Evolutionary conservation across 108 stramenopile genomes (phyloP).

Genomic region (Pseudonitzschia multiseries): DNA sequence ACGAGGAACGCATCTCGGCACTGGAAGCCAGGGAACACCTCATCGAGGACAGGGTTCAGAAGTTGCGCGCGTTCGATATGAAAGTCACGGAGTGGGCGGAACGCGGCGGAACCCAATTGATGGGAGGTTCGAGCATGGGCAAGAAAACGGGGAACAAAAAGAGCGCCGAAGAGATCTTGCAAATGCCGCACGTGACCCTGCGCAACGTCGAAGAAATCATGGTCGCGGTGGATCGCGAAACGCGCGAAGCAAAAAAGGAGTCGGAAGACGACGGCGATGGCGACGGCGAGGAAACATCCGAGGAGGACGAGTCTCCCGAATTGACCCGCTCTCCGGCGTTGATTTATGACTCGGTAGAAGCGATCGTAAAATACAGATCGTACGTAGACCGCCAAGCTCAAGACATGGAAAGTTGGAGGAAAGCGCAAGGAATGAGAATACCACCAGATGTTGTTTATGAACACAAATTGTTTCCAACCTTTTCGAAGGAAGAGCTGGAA

Average conservation of each 20-base stretch:
- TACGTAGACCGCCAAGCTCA: conserved; percentile 86
- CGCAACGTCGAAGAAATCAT: conserved; percentile 81
- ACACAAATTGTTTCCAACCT: conserved; percentile 73
- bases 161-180: conserved; percentile 85
- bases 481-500: conserved; percentile 92
- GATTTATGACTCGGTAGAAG: conserved; percentile 91
- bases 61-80: conserved; percentile 65
- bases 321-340: conserved; percentile 55
- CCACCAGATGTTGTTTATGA: conserved; percentile 87
- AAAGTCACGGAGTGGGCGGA: conserved; percentile 81
- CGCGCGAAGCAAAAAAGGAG: background rate
- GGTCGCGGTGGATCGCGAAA: conserved; percentile 47
- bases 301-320: background rate
- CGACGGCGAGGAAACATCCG: conserved; percentile 19
- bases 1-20: conserved; percentile 79
- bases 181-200: conserved; percentile 85
- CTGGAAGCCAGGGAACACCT: conserved; percentile 71
- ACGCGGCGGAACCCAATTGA: conserved; percentile 66
- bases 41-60: conserved; percentile 66
- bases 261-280: too few relatives aligned
- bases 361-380: conserved; percentile 85
- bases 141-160: conserved; percentile 74
- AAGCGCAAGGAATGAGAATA: conserved; percentile 84
- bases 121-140: conserved; percentile 72
- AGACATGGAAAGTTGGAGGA: conserved; percentile 94